Conservation (phyloP, 2,329 filamentous ascomycete species). For the Xylaria sp. region DNA sequence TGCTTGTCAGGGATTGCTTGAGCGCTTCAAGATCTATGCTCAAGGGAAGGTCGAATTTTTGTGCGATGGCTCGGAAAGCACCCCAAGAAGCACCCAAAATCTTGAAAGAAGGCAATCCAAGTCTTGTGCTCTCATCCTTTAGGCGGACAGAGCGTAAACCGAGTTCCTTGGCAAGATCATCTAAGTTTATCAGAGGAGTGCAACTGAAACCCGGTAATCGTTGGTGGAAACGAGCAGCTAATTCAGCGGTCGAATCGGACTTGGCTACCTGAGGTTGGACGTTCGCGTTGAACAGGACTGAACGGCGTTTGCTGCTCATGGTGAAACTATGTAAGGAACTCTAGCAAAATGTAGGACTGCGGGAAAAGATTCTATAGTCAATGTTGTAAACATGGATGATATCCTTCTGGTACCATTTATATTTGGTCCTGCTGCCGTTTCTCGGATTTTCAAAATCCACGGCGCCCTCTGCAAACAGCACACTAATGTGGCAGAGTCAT, state of each 20-base stretch:
- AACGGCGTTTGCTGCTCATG: neutral
- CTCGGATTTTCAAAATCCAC: neutral
- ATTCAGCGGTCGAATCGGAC: neutral
- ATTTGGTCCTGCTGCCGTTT: neutral
- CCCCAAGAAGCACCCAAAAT: conserved; percentile 79
- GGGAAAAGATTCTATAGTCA: neutral
- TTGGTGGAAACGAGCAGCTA: conserved; percentile 57
- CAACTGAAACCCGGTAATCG: conserved; percentile 60
- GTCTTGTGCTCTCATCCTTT: conserved; percentile 71
- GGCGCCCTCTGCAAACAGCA: neutral
- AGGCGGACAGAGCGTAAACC: conserved; percentile 63
- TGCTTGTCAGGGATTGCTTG: conserved; percentile 38
- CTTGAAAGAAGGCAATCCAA: conserved; percentile 75
- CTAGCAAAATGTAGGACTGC: neutral
- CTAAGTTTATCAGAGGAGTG: conserved; percentile 60
- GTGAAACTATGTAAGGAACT: neutral
- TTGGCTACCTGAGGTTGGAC: neutral
- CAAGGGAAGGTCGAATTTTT: conserved; percentile 48
- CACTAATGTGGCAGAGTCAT: neutral
- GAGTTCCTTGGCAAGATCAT: conserved; percentile 59
- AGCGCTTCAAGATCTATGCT: conserved; percentile 51
- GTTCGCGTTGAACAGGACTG: neutral
- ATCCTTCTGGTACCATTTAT: neutral
- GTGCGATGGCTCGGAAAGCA: conserved; percentile 59
- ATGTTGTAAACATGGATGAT: neutral